Evolutionary conservation across 2,329 filamentous ascomycete genomes (phyloP), one percentile per base, ranked within the genome.

Genomic region (Fusarium scirpi): DNA sequence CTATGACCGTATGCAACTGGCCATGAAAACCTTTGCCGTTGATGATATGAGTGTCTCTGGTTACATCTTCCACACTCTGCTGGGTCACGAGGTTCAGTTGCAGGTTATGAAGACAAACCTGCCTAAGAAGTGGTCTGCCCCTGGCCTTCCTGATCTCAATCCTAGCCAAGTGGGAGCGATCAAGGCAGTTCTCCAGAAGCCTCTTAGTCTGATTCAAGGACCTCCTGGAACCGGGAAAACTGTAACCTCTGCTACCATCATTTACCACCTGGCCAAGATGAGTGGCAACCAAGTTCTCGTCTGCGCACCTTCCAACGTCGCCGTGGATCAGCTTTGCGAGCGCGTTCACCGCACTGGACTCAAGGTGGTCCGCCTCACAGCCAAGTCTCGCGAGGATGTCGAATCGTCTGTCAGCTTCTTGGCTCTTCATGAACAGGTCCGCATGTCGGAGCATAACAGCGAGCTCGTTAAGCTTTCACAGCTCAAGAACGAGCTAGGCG

Each of bases 1-100:
- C 0, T 99, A 99, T 79, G 96, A 99, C 78, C 94, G 96, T 69
- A 99, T 99, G 96, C 96, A 99, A 80, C 90, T 94, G 72, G 97
- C 96, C 58, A 98, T 99, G 95, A 98, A 98, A 86, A 98, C 94
- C 0, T 99, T 99, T 78, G 96, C 96, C 8, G 90, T 98, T 46
- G 95, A 99, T 74, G 96, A 99, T 81, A 93, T 97, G 92, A 98
- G 94, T 77, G 95, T 99, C 45, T 98, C 96, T 24, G 96, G 96
- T 40, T 99, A 98, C 82, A 97, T 99, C 71, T 99, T 98, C 84
- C 96, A 99, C 80, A 96, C 96, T 72, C 87, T 99, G 24, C 89
- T 99, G 32, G 96, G 96, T 57, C 94, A 98, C 77, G 95, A 98
- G 78, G 96, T 98, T 63, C 94, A 94, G 29, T 90, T 95, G 41